Conservation (phyloP, 495 filamentous ascomycete genomes). For the Penicillium malachiteum region DNA sequence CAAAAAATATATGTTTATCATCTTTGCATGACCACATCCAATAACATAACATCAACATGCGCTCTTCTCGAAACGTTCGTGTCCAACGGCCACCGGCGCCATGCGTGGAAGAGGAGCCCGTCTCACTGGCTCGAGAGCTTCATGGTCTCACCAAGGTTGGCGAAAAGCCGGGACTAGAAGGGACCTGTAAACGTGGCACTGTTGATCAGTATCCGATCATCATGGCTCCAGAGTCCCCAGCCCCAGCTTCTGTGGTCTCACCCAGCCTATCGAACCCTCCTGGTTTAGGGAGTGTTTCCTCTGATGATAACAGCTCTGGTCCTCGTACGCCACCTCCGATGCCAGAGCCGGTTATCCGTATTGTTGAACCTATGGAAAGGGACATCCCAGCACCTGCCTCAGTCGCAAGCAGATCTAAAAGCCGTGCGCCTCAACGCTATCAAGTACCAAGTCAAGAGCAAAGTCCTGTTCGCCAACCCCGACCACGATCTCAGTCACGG, state of each 20-base stretch:
- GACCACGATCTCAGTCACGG: slow-evolving; percentile 6
- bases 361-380: background rate
- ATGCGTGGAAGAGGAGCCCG: slow-evolving; percentile 45
- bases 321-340: slow-evolving; percentile 26
- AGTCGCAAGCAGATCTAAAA: slow-evolving; percentile 13
- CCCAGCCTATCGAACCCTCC: slow-evolving; percentile 11
- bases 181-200: slow-evolving; percentile 39
- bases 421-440: slow-evolving; percentile 8
- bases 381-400: slow-evolving; percentile 4
- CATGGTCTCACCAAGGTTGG: slow-evolving; percentile 31
- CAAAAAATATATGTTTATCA: slow-evolving; percentile 5
- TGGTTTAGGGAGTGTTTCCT: slow-evolving; percentile 28
- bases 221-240: slow-evolving; percentile 24
- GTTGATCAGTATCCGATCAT: slow-evolving; percentile 50
- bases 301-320: slow-evolving; percentile 35
- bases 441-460: slow-evolving; percentile 1
- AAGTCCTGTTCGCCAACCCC: background rate
- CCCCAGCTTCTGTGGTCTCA: slow-evolving; percentile 16
- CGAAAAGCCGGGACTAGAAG: slow-evolving; percentile 39
- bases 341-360: slow-evolving; percentile 20
- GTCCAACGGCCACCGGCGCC: slow-evolving; percentile 42
- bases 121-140: slow-evolving; percentile 43
- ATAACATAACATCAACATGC: slow-evolving; percentile 23
- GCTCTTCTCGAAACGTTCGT: slow-evolving; percentile 24
- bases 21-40: slow-evolving; percentile 13